Base-by-base conservation (phyloP, 192 early-diverging fungal species). In the Rhizophagus prolifer region DNA sequence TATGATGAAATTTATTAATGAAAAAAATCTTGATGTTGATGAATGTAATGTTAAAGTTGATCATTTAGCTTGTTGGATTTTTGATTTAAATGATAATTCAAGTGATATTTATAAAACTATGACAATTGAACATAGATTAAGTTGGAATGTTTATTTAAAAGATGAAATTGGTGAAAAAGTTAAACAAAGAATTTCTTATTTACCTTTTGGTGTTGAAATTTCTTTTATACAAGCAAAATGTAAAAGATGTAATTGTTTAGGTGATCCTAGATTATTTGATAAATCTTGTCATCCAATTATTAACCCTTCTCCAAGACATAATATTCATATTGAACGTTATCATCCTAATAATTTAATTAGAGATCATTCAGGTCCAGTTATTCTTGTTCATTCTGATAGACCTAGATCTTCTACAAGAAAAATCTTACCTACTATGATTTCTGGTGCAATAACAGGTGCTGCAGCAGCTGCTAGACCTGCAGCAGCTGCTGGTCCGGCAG, bases 351-450 rank as follows among this genome's bases (percentile, higher is more conserved):
- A 6, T 13, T 30, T 64, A 13, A n/a, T 30, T 30, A 30, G 62
- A 12, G 25, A 30, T 64, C 62, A 64, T 64, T 30, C 14, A 13
- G 62, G 62, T 28, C 62, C 62, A 3, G 30, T 31, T 19, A 1
- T 64, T 31, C 30, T 26, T 30, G 62, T 64, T 64, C 62, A 64
- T 64, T 64, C 62, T 13, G 62, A 64, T 64, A 64, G 30, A 31
- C 14, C 14, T 4, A 26, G 16, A 30, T 26, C 25, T 30, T 26
- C 25, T 16, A 16, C 25, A 64, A 19, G 13, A 64, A 64, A 31
- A 30, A 19, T 64, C 16, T 30, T 30, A 16, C 26, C 30, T 30
- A 30, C 62, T 16, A 64, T 64, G 62, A 30, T 30, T 64, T 30
- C 62, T 28, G 62, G 62, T 64, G 62, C 26, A 16, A 16, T 30